Evolutionary conservation across 2,329 filamentous ascomycete genomes (phyloP), one percentile per base, ranked within the genome.

Genomic region (Pseudocercospora fuligena): DNA sequence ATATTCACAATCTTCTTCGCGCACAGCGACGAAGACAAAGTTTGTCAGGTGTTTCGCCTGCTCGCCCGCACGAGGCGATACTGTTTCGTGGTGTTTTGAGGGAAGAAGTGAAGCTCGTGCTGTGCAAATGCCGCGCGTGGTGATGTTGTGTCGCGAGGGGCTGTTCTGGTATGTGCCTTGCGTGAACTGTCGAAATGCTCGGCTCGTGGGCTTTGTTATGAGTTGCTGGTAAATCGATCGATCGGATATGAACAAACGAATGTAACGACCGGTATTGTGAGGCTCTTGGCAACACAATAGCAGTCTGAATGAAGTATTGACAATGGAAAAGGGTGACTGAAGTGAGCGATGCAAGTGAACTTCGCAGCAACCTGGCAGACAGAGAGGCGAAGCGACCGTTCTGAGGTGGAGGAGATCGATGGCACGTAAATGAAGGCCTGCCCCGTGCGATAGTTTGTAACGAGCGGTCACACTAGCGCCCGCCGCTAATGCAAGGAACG

Each of bases 221-320:
- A 3, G 16, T 25, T 57, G 23, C 4, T 9, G 27, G 25, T 8
- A 31, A 27, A 19, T 46, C 47, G 29, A 57, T 63, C 16, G 23
- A 54, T 54, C 25, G 25, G 54, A 58, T 63, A 31, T 53, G 49
- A 59, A 65, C 61, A 70, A 70, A 67, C 51, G 67, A 69, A 67
- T 69, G 69, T 60, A 69, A 71, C 69, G 69, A 69, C 69, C 43
- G 61, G 23, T 53, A 60, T 63, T 57, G 69, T 64, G 69, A 54
- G 64, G 69, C 69, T 31, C 69, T 70, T 33, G 69, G 65, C 67
- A n/a, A 54, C 69, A 65, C 60, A 66, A 66, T 47, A 53, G 67
- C 65, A 64, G 65, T 68, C 67, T 69, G 66, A 33, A 12, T 9
- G 51, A 60, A 63, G 36, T n/a, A 60, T 49, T 53, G 65, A 61